phyloP scores from a whole-genome alignment of 371 early-diverging fungal genomes.

The Basidiobolus heterosporus region DNA sequence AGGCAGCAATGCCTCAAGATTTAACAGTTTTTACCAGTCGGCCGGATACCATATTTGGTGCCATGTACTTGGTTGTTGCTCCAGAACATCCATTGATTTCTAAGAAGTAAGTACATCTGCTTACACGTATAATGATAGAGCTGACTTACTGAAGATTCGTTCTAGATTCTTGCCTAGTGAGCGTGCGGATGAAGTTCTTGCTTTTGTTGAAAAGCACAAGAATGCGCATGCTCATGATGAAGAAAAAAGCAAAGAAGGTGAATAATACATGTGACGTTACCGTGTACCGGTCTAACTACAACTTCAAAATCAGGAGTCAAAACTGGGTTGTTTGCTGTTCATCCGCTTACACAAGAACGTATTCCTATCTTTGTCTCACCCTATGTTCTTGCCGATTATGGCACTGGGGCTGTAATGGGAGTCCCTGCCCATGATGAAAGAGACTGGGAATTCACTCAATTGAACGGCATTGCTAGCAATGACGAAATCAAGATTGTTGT shows the following conservation, averaged over 20 bases:
- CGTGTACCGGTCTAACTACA: not conserved
- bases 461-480: slow-evolving; percentile 17
- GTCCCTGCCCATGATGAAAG: slow-evolving; percentile 71
- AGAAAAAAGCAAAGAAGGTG: slow-evolving; percentile 24
- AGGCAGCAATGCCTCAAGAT: slow-evolving; percentile 1
- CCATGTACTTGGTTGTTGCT: slow-evolving; percentile 54
- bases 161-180: slow-evolving; percentile 22
- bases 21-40: slow-evolving; percentile 59
- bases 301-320: slow-evolving; percentile 20
- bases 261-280: not conserved
- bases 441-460: slow-evolving; percentile 49
- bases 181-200: slow-evolving; percentile 24
- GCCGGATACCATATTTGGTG: slow-evolving; percentile 62
- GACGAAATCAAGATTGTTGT: slow-evolving; percentile 25
- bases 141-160: not conserved
- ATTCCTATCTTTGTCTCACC: slow-evolving; percentile 64
- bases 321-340: slow-evolving; percentile 46
- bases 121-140: not conserved
- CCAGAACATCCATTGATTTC: slow-evolving; percentile 44
- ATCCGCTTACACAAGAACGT: slow-evolving; percentile 38
- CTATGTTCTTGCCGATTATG: slow-evolving; percentile 65
- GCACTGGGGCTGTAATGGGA: slow-evolving; percentile 78
- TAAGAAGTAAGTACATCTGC: not conserved
- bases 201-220: slow-evolving; percentile 29
- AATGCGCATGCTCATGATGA: slow-evolving; percentile 26